A percentile compares a stretch with the other conserved stretches of the same genome.
phyloP scores from a whole-genome alignment of 2,329 filamentous ascomycete species.

The Talaromyces sp. region DNA sequence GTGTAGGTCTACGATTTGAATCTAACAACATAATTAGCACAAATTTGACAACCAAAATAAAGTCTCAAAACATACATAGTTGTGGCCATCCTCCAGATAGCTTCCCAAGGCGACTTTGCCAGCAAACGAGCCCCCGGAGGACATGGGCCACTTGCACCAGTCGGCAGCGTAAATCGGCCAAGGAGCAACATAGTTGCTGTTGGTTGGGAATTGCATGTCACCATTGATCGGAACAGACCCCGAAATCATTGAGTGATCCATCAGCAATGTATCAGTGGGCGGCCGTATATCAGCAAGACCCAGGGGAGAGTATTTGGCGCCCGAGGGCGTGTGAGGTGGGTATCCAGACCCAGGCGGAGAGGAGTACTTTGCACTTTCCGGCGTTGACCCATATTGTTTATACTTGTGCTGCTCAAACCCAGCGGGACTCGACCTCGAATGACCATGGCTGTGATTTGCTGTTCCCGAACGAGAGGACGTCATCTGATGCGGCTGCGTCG shows the following conservation, averaged over 20 bases:
- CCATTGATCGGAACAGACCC: conserved; percentile 56
- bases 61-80: conserved; percentile 64
- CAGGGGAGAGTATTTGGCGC: conserved; percentile 75
- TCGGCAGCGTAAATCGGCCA: conserved; percentile 97
- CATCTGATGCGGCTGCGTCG: conserved; percentile 39
- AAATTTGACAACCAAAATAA: conserved; percentile 12
- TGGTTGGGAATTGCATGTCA: conserved; percentile 61
- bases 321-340: conserved; percentile 49
- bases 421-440: conserved; percentile 80
- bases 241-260: conserved; percentile 63
- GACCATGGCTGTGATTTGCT: conserved; percentile 51
- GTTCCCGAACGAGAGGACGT: conserved; percentile 57
- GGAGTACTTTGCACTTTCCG: conserved; percentile 64
- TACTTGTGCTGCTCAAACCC: conserved; percentile 57
- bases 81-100: conserved; percentile 96
- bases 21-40: conserved; percentile 50
- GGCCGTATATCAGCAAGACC: conserved; percentile 89
- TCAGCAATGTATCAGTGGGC: conserved; percentile 74
- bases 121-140: conserved; percentile 61
- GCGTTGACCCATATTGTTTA: conserved; percentile 61
- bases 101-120: conserved; percentile 94
- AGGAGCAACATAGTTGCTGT: conserved; percentile 88
- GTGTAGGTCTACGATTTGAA: conserved; percentile 93
- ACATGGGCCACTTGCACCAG: conserved; percentile 97
- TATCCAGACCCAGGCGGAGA: conserved; percentile 41